These are phyloP conservation scores for Fusarium sp. DNA, from an alignment of 2,329 filamentous ascomycete genomes.

Conservation along the genomic window DNA sequence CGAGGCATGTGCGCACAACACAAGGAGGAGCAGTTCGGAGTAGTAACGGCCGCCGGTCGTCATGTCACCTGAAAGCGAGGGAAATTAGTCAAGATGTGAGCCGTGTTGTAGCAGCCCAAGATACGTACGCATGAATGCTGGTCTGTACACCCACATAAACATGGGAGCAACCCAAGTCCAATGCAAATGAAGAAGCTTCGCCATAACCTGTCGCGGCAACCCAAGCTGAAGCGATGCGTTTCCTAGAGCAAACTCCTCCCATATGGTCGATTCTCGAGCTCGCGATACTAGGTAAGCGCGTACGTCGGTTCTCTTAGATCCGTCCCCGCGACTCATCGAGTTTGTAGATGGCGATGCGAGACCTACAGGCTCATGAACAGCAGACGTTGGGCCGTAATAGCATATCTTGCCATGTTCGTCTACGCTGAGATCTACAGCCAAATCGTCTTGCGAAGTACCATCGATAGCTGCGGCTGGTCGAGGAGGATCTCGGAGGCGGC, in stretches of 20 bases:
- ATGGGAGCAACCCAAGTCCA: conserved; percentile 5
- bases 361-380: neutral
- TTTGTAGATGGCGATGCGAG: neutral
- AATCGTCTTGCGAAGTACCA: neutral
- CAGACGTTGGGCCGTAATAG: neutral
- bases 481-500: neutral
- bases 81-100: neutral
- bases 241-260: neutral
- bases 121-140: neutral
- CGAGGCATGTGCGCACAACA: neutral
- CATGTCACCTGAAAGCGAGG: neutral
- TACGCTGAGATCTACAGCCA: neutral
- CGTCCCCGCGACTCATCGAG: neutral
- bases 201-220: neutral
- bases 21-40: conserved; percentile 1
- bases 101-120: too few species aligned
- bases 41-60: neutral
- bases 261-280: neutral
- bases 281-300: neutral
- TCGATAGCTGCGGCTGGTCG: neutral
- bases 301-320: neutral
- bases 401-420: conserved; percentile 6
- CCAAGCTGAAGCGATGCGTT: neutral
- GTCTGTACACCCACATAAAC: conserved; percentile 6
- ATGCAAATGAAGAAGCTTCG: neutral